phyloP scores from a whole-genome alignment of 306 rosid species.

The Castanea sativa region DNA sequence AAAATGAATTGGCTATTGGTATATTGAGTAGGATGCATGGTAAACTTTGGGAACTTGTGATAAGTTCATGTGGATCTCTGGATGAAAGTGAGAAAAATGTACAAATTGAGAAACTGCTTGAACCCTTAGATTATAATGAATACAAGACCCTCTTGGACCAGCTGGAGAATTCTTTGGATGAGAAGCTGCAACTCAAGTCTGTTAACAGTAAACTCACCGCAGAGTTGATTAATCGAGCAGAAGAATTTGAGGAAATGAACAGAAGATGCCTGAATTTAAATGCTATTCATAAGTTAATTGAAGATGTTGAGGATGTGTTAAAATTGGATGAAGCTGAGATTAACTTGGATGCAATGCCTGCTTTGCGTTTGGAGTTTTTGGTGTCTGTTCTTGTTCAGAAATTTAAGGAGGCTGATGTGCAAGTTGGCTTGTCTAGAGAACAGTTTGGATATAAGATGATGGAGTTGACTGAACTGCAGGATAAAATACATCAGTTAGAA shows the following conservation, averaged over 20 bases:
- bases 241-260: constrained; percentile 59
- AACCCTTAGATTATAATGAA: constrained; percentile 57
- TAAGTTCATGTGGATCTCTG: constrained; percentile 37
- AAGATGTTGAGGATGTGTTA: constrained; percentile 55
- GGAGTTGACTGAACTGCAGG: constrained; percentile 57
- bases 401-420: constrained; percentile 55
- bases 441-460: constrained; percentile 44
- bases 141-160: constrained; percentile 51
- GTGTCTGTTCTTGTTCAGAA: constrained; percentile 69
- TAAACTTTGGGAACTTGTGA: constrained; percentile 53
- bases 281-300: constrained; percentile 56
- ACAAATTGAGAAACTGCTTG: constrained; percentile 43
- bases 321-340: constrained; percentile 39
- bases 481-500: constrained; percentile 46
- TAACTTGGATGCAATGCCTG: constrained; percentile 38
- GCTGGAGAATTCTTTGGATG: constrained; percentile 45
- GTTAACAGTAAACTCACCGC: constrained; percentile 46
- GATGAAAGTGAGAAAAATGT: constrained; percentile 42
- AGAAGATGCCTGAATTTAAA: constrained; percentile 53
- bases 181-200: constrained; percentile 61
- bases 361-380: constrained; percentile 52
- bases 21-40: constrained; percentile 47
- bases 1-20: constrained; percentile 56
- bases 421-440: constrained; percentile 46
- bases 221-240: constrained; percentile 55